These are phyloP conservation scores for Aspergillus uvarum DNA, from an alignment of 2,329 filamentous ascomycete genomes.

Conservation along the genomic window DNA sequence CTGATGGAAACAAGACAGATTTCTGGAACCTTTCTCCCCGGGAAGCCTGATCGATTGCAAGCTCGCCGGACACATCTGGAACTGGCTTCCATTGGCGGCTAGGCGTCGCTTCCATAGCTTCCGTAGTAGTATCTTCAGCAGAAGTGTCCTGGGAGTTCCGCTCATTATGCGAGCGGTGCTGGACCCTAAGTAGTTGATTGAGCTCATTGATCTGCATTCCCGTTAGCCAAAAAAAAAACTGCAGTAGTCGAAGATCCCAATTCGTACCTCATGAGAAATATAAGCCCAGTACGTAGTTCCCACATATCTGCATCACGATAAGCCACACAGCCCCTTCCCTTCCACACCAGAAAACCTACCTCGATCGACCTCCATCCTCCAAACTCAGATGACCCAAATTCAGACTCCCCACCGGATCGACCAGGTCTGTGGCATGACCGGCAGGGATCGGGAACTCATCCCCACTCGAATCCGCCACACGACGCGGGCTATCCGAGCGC, in stretches of 20 bases:
- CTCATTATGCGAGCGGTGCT: slow-evolving; percentile 38
- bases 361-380: slow-evolving; percentile 44
- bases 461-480: slow-evolving; percentile 33
- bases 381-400: slow-evolving; percentile 46
- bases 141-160: slow-evolving; percentile 21
- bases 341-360: slow-evolving; percentile 36
- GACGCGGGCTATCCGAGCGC: slow-evolving; percentile 34
- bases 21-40: slow-evolving; percentile 35
- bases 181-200: slow-evolving; percentile 44
- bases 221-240: slow-evolving; percentile 11
- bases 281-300: slow-evolving; percentile 49
- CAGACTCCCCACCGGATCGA: slow-evolving; percentile 43
- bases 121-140: slow-evolving; percentile 23
- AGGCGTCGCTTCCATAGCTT: slow-evolving; percentile 17
- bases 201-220: slow-evolving; percentile 43
- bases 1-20: slow-evolving; percentile 38
- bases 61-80: slow-evolving; percentile 14
- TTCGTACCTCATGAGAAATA: slow-evolving; percentile 44
- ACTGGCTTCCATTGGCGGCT: slow-evolving; percentile 24
- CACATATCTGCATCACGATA: slow-evolving; percentile 39
- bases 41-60: slow-evolving; percentile 16
- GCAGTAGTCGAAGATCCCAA: neutral
- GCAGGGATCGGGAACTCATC: slow-evolving; percentile 47
- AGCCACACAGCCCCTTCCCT: neutral
- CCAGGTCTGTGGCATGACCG: slow-evolving; percentile 42